phyloP scores from a whole-genome alignment of 768 basidiomycete genomes.

The Nidula microcarpa region DNA sequence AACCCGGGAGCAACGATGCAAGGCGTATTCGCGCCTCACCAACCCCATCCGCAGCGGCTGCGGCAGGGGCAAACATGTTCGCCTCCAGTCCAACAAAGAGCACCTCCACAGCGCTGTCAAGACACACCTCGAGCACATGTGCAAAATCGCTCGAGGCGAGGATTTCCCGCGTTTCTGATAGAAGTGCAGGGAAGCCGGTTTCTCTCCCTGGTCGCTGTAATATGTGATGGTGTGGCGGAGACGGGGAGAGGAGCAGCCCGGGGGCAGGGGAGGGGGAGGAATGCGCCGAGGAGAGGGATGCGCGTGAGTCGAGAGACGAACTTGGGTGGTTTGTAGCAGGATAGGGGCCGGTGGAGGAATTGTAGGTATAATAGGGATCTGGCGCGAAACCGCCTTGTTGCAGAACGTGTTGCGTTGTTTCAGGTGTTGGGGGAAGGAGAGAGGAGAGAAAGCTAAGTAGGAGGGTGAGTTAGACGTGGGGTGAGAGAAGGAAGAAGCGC shows the following conservation, averaged over 20 bases:
- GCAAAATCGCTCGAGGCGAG: constrained; percentile 69
- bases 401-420: constrained; percentile 66
- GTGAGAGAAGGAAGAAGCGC: constrained; percentile 11
- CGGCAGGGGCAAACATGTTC: constrained; percentile 49
- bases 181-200: constrained; percentile 55
- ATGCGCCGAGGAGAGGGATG: no score
- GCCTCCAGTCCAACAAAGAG: constrained; percentile 62
- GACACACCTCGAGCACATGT: constrained; percentile 64
- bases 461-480: background rate
- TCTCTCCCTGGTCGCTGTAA: constrained; percentile 29
- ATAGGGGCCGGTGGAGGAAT: constrained; percentile 3
- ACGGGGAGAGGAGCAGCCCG: no score
- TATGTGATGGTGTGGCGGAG: background rate
- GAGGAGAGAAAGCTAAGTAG: constrained; percentile 62
- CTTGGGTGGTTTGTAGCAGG: background rate
- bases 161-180: constrained; percentile 64
- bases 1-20: constrained; percentile 76
- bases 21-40: constrained; percentile 58
- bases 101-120: constrained; percentile 66
- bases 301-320: background rate
- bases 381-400: constrained; percentile 54
- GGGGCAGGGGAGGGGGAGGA: no score
- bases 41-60: constrained; percentile 10
- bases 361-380: background rate
- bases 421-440: constrained; percentile 71